phyloP scores from a whole-genome alignment of 2,329 filamentous ascomycete species.

The Aspergillus amoenus region DNA sequence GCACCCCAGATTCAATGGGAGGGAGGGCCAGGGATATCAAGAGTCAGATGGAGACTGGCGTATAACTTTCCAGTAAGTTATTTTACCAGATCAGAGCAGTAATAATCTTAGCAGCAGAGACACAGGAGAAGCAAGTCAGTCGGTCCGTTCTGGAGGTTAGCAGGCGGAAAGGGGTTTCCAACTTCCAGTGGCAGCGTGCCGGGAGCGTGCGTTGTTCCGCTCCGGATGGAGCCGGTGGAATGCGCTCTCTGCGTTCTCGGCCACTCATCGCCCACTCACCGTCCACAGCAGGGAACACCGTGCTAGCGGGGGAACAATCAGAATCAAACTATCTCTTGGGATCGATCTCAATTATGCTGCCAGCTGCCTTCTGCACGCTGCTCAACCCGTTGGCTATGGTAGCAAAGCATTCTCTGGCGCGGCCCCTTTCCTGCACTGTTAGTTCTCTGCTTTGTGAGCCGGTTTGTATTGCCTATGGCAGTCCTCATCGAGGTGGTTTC shows the following conservation, averaged over 20 bases:
- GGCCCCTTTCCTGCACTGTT: background rate
- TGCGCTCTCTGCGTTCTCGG: conserved; percentile 5
- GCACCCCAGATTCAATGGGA: conserved; percentile 14
- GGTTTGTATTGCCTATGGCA: background rate
- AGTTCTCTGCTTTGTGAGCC: conserved; percentile 1
- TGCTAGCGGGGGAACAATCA: conserved; percentile 11
- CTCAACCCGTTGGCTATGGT: background rate
- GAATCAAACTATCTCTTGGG: conserved; percentile 1
- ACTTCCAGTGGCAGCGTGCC: background rate
- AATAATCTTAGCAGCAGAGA: conserved; percentile 18
- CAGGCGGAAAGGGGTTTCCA: conserved; percentile 10
- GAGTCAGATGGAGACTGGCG: conserved; percentile 12
- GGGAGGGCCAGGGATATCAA: conserved; percentile 8
- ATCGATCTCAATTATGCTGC: background rate
- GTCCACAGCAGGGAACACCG: background rate
- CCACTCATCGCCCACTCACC: conserved; percentile 1
- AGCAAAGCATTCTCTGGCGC: background rate
- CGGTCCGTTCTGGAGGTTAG: conserved; percentile 12
- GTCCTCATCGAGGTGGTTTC: background rate
- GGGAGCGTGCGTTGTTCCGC: conserved; percentile 6
- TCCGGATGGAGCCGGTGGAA: conserved; percentile 13
- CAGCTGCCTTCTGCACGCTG: background rate
- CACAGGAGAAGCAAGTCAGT: conserved; percentile 21
- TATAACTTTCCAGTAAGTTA: conserved; percentile 19
- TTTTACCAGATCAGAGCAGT: conserved; percentile 18